Evolutionary conservation across 2,329 filamentous ascomycete species (phyloP).

Genomic region (Scopulariopsis brevicaulis): DNA sequence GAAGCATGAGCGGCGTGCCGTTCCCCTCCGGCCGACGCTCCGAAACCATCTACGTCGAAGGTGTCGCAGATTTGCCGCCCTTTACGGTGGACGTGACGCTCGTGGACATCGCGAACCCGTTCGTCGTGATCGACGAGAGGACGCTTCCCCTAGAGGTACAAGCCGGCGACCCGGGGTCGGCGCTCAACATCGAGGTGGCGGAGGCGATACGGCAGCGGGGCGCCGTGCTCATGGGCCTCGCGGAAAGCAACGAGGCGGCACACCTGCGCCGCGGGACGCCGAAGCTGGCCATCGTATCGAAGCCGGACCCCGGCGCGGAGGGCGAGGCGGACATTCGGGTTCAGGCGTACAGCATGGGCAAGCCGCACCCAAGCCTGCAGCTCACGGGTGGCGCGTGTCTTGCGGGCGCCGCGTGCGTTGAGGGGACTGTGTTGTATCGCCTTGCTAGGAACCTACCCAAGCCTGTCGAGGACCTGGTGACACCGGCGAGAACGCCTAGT

Average conservation of each 20-base stretch:
- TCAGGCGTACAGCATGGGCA: slow-evolving; percentile 35
- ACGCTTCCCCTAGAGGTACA: background rate
- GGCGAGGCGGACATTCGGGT: slow-evolving; percentile 18
- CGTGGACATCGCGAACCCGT: slow-evolving; percentile 25
- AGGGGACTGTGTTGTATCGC: slow-evolving; percentile 25
- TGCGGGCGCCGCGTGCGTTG: slow-evolving; percentile 27
- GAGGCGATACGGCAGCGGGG: slow-evolving; percentile 41
- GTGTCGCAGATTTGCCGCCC: background rate
- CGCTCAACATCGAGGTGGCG: slow-evolving; percentile 16
- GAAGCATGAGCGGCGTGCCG: slow-evolving; percentile 46
- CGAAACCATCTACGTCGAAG: slow-evolving; percentile 30
- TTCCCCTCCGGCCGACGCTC: slow-evolving; percentile 43
- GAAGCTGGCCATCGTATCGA: slow-evolving; percentile 44
- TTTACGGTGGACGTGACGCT: slow-evolving; percentile 20
- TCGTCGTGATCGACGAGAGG: slow-evolving; percentile 35
- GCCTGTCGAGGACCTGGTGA: slow-evolving; percentile 4
- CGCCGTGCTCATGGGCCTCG: slow-evolving; percentile 46
- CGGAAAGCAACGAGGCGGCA: slow-evolving; percentile 21
- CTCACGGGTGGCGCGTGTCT: slow-evolving; percentile 37
- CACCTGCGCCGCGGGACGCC: slow-evolving; percentile 25
- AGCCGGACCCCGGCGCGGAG: slow-evolving; percentile 16
- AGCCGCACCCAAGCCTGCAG: slow-evolving; percentile 38
- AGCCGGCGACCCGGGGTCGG: background rate
- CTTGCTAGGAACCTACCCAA: slow-evolving; percentile 5
- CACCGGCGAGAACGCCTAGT: slow-evolving; percentile 12